Evolutionary conservation across 441 rosid genomes (phyloP), one percentile per base, ranked within the genome.

Genomic region (Adansonia gregorii): DNA sequence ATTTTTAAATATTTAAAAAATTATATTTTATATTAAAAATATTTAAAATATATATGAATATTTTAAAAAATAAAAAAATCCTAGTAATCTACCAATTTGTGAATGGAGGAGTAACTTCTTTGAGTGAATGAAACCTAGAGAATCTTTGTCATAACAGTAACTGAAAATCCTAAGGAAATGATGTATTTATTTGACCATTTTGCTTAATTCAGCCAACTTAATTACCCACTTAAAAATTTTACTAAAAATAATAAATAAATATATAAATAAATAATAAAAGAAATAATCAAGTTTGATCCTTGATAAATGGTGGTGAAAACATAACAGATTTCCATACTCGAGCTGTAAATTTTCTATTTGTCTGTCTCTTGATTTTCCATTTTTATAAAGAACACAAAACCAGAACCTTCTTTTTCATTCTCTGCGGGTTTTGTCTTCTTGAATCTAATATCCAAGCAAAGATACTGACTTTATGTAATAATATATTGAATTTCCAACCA

Each of bases 401-500:
- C 58, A 68, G 41, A 48, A 48, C 19, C 41, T 22, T 48, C 39
- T 48, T 46, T 39, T 66, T n/a, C 46, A 3, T 12, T 9, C 49
- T 20, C 39, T 19, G 55, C 2, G 9, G 24, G 71, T 54, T 43
- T 14, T 68, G 12, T 19, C 10, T 41, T 43, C n/a, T 67, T 11
- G 19, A 19, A 3, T 8, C 17, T 10, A 49, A 12, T 22, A 22
- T 69, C 41, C 51, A 12, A 10, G 1, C 17, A 46, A 68, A 68
- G 56, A 11, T 22, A 12, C 19, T 2, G 11, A 4, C 19, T 68
- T 22, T 68, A 2, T 20, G 19, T 2, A 22, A 11, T 68, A 22
- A 14, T 68, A 19, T 48, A 48, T 22, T 68, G 73, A 68, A 68
- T 68, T 22, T 58, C n/a, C 20, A 11, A 68, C 48, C 41, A 68